These are phyloP conservation scores for Penicillium occitanis DNA, from an alignment of 2,329 filamentous ascomycete genomes.

Conservation along the genomic window DNA sequence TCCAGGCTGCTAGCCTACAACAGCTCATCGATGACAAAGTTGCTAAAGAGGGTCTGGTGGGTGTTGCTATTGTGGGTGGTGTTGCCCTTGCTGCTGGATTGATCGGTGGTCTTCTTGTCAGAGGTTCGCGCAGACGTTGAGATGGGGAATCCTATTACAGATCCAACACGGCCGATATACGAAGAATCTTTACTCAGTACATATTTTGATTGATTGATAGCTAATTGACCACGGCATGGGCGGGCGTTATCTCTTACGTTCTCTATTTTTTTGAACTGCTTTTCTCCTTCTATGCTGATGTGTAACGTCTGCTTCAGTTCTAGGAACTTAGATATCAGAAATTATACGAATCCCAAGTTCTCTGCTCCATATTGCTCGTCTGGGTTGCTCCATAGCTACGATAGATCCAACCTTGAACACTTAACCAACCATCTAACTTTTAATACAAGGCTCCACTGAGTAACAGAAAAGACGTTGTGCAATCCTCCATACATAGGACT, in stretches of 20 bases:
- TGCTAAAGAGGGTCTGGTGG: conserved; percentile 87
- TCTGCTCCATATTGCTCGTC: background rate
- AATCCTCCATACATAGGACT: background rate
- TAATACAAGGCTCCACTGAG: background rate
- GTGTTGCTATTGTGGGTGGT: conserved; percentile 91
- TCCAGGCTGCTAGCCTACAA: conserved; percentile 85
- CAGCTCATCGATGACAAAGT: conserved; percentile 94
- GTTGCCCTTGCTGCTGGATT: conserved; percentile 91
- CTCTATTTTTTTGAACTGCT: conserved; percentile 9
- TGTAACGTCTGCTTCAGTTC: background rate
- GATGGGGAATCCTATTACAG: conserved; percentile 6
- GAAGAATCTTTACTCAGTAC: conserved; percentile 6
- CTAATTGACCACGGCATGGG: conserved; percentile 22
- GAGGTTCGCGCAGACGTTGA: conserved; percentile 65
- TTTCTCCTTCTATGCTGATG: background rate
- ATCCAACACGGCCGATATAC: conserved; percentile 1
- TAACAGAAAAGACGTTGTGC: background rate
- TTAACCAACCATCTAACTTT: background rate
- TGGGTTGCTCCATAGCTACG: background rate
- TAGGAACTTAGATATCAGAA: background rate
- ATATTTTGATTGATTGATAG: conserved; percentile 8
- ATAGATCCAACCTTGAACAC: background rate
- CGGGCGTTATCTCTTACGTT: conserved; percentile 22
- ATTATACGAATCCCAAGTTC: background rate
- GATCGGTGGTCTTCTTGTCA: conserved; percentile 81